A percentile compares a stretch with the other conserved stretches of the same genome.
Conservation (phyloP, 2,329 filamentous ascomycete species). For the Fusarium tanahbumbuense region DNA sequence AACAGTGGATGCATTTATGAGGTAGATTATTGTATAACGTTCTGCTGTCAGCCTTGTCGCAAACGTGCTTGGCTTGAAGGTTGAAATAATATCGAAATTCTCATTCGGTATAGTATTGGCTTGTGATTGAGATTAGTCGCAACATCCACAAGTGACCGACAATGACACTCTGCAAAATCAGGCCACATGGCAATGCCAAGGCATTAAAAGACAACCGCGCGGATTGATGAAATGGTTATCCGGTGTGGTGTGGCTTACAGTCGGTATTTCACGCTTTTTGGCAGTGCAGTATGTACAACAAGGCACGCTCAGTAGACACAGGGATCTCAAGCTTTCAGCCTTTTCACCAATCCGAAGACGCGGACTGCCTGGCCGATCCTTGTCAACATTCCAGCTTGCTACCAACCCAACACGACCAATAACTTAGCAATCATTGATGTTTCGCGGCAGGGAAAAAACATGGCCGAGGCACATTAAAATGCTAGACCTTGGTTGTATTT, state of each 20-base stretch:
- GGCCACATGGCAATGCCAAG: conserved; percentile 38
- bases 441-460: neutral
- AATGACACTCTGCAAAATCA: conserved; percentile 40
- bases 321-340: neutral
- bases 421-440: neutral
- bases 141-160: conserved; percentile 17
- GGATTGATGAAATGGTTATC: conserved; percentile 33
- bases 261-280: conserved; percentile 34
- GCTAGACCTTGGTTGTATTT: neutral
- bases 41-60: conserved; percentile 27
- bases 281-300: conserved; percentile 8
- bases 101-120: neutral
- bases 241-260: conserved; percentile 40
- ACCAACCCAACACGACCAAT: neutral
- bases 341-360: neutral
- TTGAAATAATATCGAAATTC: conserved; percentile 11
- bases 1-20: neutral
- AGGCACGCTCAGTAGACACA: neutral
- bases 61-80: conserved; percentile 12
- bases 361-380: conserved; percentile 1
- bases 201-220: conserved; percentile 14
- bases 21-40: neutral
- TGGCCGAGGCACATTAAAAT: neutral
- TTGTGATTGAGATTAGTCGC: neutral
- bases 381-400: conserved; percentile 8